Conservation (phyloP, 192 early-diverging fungal species). For the Coemansia sp. region DNA sequence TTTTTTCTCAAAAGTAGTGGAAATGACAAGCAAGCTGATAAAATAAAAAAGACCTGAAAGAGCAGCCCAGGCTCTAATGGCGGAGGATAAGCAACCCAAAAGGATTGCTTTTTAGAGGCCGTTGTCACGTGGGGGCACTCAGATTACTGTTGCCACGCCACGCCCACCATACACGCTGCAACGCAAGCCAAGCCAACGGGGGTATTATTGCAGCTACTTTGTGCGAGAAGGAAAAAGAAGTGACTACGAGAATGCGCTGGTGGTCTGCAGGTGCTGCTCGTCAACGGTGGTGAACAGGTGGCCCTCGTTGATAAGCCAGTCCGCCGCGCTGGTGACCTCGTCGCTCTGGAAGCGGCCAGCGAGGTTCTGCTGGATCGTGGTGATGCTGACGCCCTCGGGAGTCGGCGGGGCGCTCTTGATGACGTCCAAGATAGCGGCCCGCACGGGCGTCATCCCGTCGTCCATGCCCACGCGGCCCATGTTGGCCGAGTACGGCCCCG, state of each 20-base stretch:
- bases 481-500: constrained; percentile 5
- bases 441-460: constrained; percentile 7
- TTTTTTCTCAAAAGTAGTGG: too few relatives aligned
- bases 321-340: constrained; percentile 44
- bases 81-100: too few relatives aligned
- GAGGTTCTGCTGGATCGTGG: constrained; percentile 41
- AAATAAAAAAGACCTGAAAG: too few relatives aligned
- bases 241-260: background rate
- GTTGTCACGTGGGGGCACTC: too few relatives aligned
- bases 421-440: constrained; percentile 28
- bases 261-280: constrained; percentile 60
- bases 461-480: constrained; percentile 7
- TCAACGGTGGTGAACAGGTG: constrained; percentile 67
- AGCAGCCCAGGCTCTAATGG: too few relatives aligned
- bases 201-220: too few relatives aligned
- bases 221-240: background rate
- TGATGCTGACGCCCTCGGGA: constrained; percentile 53
- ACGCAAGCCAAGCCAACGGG: too few relatives aligned
- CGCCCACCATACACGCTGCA: too few relatives aligned
- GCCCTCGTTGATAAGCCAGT: constrained; percentile 62
- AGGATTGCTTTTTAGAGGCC: too few relatives aligned
- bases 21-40: too few relatives aligned
- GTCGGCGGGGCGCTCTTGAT: constrained; percentile 7
- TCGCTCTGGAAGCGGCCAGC: constrained; percentile 22
- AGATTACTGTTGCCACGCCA: too few relatives aligned